phyloP scores from a whole-genome alignment of 2,329 filamentous ascomycete species.

The Paecilomyces formosus region DNA sequence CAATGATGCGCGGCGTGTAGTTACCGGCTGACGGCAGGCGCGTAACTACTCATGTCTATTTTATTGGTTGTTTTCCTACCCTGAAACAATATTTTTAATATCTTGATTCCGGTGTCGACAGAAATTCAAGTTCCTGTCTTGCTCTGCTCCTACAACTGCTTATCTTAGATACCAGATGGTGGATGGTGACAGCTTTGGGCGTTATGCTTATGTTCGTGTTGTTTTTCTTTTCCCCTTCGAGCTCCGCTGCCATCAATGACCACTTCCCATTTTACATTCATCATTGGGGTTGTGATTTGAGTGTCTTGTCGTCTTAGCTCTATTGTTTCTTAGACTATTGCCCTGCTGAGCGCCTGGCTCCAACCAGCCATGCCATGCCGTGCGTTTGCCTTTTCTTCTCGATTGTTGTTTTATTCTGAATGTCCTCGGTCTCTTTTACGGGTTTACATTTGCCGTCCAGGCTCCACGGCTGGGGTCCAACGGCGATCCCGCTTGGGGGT shows the following conservation, averaged over 20 bases:
- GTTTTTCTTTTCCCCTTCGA: not conserved
- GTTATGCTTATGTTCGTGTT: not conserved
- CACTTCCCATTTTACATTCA: not conserved
- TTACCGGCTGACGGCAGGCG: not conserved
- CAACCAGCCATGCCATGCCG: not conserved
- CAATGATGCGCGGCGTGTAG: not conserved
- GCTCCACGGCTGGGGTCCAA: not conserved
- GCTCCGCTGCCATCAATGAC: not conserved
- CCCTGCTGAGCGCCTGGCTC: not conserved
- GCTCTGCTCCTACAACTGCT: constrained; percentile 11
- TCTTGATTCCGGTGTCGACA: not conserved
- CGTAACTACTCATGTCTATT: not conserved
- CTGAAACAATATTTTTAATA: not conserved
- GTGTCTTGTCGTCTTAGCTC: not conserved
- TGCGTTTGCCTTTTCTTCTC: constrained; percentile 3
- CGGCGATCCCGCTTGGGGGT: not conserved
- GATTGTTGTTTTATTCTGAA: constrained; percentile 8
- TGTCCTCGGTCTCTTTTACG: constrained; percentile 5
- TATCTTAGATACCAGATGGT: constrained; percentile 19
- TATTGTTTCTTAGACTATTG: not conserved
- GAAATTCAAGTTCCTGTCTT: constrained; percentile 3
- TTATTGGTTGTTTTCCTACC: not conserved
- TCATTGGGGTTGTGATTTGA: not conserved
- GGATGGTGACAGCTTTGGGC: constrained; percentile 7
- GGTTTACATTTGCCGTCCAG: not conserved